Percentiles rank a stretch among this genome's conserved stretches.
Evolutionary conservation across 106 monocot species (phyloP).

Genomic region (Platanthera zijinensis): DNA sequence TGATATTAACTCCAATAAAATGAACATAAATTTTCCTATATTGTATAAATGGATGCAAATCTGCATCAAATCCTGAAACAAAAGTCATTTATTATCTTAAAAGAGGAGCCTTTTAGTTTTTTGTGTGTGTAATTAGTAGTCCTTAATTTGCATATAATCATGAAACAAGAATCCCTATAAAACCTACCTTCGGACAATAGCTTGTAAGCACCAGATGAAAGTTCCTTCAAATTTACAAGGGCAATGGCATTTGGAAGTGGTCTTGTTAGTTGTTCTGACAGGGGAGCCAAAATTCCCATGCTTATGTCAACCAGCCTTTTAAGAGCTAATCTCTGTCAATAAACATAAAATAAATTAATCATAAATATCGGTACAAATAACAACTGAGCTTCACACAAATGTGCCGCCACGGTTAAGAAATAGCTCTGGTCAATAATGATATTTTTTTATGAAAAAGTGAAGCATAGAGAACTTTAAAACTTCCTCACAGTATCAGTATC

Average conservation of each 20-base stretch:
- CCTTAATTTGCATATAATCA: not conserved
- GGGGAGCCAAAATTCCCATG: slow-evolving; percentile 85
- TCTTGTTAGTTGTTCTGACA: slow-evolving; percentile 93
- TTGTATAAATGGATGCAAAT: not conserved
- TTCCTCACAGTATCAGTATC: slow-evolving; percentile 75
- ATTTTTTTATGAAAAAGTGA: not conserved
- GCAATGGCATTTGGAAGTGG: slow-evolving; percentile 93
- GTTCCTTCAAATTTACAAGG: slow-evolving; percentile 80
- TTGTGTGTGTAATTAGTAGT: not conserved
- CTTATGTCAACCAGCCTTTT: slow-evolving; percentile 96
- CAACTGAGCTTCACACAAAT: not conserved
- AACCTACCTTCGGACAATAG: slow-evolving; percentile 80
- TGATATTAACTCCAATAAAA: not conserved
- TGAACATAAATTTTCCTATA: not conserved
- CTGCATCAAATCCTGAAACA: not conserved
- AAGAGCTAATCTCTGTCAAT: slow-evolving; percentile 77
- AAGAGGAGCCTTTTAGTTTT: not conserved
- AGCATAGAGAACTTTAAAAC: not conserved
- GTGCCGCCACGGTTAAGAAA: not conserved
- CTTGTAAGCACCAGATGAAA: slow-evolving; percentile 76
- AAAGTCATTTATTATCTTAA: not conserved
- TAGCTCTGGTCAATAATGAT: not conserved
- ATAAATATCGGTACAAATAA: not conserved
- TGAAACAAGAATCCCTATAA: not conserved
- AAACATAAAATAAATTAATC: slow-evolving; percentile 9